phyloP scores from a whole-genome alignment of 2,329 filamentous ascomycete species.

The Pyricularia grisea region DNA sequence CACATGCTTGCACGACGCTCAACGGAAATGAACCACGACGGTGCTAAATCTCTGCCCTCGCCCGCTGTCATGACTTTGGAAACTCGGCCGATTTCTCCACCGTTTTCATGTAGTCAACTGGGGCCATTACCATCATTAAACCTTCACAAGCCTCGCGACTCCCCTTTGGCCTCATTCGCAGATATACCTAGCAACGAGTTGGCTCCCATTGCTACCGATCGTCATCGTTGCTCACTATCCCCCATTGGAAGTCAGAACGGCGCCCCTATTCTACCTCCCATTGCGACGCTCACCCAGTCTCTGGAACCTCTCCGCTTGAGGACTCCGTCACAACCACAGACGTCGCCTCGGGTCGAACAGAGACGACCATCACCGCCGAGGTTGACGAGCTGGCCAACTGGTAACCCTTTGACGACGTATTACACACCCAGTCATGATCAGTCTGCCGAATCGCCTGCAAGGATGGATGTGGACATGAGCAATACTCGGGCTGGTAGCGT shows the following conservation, averaged over 20 bases:
- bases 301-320: slow-evolving; percentile 14
- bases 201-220: slow-evolving; percentile 28
- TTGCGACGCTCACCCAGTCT: slow-evolving; percentile 28
- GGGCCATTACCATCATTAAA: not conserved
- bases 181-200: slow-evolving; percentile 27
- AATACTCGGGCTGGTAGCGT: slow-evolving; percentile 37
- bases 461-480: slow-evolving; percentile 37
- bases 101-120: not conserved
- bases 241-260: slow-evolving; percentile 10
- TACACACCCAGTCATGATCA: slow-evolving; percentile 34
- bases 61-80: not conserved
- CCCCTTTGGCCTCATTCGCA: slow-evolving; percentile 22
- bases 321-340: slow-evolving; percentile 9
- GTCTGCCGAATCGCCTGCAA: slow-evolving; percentile 32
- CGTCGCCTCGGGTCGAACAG: slow-evolving; percentile 12
- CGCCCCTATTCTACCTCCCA: slow-evolving; percentile 27
- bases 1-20: slow-evolving; percentile 1
- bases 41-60: slow-evolving; percentile 3
- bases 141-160: slow-evolving; percentile 14
- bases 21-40: not conserved
- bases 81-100: not conserved
- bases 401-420: slow-evolving; percentile 40
- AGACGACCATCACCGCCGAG: slow-evolving; percentile 11
- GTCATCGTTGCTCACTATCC: slow-evolving; percentile 7
- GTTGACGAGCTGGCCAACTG: slow-evolving; percentile 33